Conservation (phyloP, 1,284 basidiomycete genomes). For the Amylostereum areolatum region DNA sequence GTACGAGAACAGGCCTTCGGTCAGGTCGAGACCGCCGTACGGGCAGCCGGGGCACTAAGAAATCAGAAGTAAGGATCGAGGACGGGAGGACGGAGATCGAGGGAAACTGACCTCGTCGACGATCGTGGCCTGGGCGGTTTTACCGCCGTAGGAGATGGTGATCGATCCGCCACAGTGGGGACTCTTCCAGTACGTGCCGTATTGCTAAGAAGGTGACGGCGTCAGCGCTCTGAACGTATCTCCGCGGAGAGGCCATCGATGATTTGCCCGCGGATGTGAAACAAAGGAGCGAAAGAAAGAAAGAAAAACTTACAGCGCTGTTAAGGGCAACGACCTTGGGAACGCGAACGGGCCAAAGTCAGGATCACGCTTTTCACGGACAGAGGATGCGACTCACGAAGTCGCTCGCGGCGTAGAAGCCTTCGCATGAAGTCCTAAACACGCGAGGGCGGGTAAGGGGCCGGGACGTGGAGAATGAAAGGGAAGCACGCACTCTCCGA, state of each 20-base stretch:
- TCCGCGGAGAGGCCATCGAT: no score
- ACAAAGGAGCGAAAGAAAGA: no score
- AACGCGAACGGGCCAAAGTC: neutral
- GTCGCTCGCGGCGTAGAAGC: neutral
- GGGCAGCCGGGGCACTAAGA: constrained; percentile 65
- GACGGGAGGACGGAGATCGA: neutral
- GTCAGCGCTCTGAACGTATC: no score
- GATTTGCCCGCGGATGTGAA: no score
- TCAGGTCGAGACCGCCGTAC: constrained; percentile 72
- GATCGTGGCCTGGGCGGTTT: neutral
- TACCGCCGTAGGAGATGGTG: neutral
- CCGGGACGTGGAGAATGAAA: neutral
- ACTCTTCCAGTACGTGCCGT: constrained; percentile 2
- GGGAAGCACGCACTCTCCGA: neutral
- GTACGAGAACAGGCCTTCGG: constrained; percentile 61
- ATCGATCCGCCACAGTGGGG: neutral
- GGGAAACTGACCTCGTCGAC: constrained; percentile 11
- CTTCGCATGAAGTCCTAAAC: neutral
- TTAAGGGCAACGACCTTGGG: neutral
- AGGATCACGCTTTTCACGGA: neutral
- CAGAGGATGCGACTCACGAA: neutral
- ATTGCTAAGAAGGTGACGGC: neutral
- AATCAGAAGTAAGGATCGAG: neutral
- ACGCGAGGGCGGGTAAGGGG: neutral
- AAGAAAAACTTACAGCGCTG: neutral